Evolutionary conservation across 768 basidiomycete species (phyloP).

Genomic region (Amanita polypyramis): DNA sequence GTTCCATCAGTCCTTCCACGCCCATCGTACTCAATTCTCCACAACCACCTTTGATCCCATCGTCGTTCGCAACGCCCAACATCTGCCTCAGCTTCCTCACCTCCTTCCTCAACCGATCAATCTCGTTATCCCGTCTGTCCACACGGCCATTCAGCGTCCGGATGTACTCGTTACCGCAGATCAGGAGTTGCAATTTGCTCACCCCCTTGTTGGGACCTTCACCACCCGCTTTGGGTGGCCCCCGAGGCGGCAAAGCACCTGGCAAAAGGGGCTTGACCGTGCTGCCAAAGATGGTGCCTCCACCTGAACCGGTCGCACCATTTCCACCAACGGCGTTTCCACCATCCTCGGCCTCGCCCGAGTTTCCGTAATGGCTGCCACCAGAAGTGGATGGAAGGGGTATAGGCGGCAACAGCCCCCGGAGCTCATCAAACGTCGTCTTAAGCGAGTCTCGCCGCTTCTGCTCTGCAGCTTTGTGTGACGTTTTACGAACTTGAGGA

Average conservation of each 20-base stretch:
- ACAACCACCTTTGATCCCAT: conserved; percentile 5
- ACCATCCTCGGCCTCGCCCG: conserved; percentile 10
- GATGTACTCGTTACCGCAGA: conserved; percentile 88
- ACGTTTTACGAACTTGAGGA: conserved; percentile 54
- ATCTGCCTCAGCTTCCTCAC: conserved; percentile 45
- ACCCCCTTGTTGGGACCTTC: conserved; percentile 95
- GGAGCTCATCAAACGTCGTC: conserved; percentile 82
- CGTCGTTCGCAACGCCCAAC: conserved; percentile 21
- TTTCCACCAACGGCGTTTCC: conserved; percentile 8
- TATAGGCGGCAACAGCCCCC: conserved; percentile 78
- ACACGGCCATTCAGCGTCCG: conserved; percentile 65
- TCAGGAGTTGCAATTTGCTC: conserved; percentile 84
- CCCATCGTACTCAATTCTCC: background rate
- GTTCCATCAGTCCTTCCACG: conserved; percentile 2
- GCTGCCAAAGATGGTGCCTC: conserved; percentile 12
- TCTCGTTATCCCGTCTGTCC: conserved; percentile 73
- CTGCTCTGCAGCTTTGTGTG: conserved; percentile 96
- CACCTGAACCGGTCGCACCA: background rate
- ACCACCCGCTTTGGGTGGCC: conserved; percentile 73
- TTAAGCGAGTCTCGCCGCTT: conserved; percentile 95
- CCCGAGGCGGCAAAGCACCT: conserved; percentile 81
- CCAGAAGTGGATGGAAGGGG: conserved; percentile 53
- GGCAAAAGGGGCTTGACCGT: conserved; percentile 69
- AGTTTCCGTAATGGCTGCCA: conserved; percentile 18
- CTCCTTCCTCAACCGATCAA: conserved; percentile 55